A percentile compares a stretch with the other conserved stretches of the same genome.
Evolutionary conservation across 257 asterid species (phyloP).

Genomic region (Fraxinus cuspidata): DNA sequence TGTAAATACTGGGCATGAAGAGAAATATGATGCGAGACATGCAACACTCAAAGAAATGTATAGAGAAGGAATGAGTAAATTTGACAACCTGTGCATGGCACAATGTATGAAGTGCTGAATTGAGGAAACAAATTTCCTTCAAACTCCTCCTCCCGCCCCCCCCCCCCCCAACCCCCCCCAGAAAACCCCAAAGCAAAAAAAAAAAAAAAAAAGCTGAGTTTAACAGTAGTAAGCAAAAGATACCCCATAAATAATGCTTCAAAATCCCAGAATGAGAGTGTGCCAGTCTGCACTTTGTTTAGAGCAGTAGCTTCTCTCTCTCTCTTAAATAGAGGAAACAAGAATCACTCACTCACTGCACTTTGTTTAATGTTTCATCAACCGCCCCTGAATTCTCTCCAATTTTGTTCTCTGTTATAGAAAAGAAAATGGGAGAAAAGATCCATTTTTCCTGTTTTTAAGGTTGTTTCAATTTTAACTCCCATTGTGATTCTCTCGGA

Average conservation of each 20-base stretch:
- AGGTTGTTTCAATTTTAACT: slow-evolving; percentile 10
- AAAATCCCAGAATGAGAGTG: slow-evolving; percentile 47
- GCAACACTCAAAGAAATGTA: background rate
- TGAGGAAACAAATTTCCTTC: no score
- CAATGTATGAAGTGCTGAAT: no score
- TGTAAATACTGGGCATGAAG: background rate
- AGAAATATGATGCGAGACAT: background rate
- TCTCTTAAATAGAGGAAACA: slow-evolving; percentile 60
- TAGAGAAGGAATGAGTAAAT: background rate
- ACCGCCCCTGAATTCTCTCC: slow-evolving; percentile 36
- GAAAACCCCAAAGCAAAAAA: no score
- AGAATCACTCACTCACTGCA: slow-evolving; percentile 18
- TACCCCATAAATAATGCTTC: slow-evolving; percentile 43
- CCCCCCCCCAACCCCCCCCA: no score
- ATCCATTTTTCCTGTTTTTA: background rate
- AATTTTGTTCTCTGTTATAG: slow-evolving; percentile 14
- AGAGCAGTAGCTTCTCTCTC: slow-evolving; percentile 5
- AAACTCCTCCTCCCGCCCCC: no score
- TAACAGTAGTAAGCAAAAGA: slow-evolving; percentile 2
- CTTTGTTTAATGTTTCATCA: slow-evolving; percentile 25
- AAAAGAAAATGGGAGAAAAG: background rate
- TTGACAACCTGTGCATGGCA: background rate
- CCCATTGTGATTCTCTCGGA: slow-evolving; percentile 41
- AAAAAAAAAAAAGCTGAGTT: background rate
- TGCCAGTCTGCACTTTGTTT: slow-evolving; percentile 23